A percentile compares a stretch with the other conserved stretches of the same genome.
phyloP scores from a whole-genome alignment of 2,329 filamentous ascomycete species.

The Hypomyces rosellus region DNA sequence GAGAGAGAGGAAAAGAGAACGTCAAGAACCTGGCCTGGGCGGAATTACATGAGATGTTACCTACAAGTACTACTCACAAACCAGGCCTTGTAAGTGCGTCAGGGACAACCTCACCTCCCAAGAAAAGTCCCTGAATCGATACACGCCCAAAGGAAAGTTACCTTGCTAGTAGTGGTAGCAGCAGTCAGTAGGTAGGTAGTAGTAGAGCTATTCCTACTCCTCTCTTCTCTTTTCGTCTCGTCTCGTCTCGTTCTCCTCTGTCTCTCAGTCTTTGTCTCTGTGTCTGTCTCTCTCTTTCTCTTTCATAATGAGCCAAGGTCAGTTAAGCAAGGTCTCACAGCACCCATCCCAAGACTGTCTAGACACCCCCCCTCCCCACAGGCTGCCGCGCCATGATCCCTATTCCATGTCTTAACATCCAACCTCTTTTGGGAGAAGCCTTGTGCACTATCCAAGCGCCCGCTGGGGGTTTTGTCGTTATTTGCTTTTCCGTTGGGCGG shows the following conservation, averaged over 20 bases:
- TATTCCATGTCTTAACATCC: slow-evolving; percentile 8
- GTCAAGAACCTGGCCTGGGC: background rate
- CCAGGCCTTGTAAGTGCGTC: background rate
- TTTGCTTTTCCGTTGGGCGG: background rate
- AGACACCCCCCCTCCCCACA: background rate
- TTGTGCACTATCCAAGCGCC: slow-evolving; percentile 4
- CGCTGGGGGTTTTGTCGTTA: background rate
- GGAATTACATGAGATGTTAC: background rate
- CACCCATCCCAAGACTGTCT: background rate
- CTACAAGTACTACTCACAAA: background rate
- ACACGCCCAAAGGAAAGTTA: no score
- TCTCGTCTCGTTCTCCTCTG: no score
- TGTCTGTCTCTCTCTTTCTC: background rate
- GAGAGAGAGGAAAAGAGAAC: slow-evolving; percentile 3
- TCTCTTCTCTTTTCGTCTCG: background rate
- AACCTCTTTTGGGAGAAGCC: background rate
- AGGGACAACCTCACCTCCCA: background rate
- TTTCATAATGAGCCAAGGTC: background rate
- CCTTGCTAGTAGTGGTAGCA: no score
- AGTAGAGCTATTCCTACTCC: background rate
- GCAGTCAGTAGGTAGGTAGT: no score
- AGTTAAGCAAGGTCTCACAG: background rate
- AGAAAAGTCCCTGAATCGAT: no score
- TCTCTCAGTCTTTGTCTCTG: no score
- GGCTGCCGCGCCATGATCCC: slow-evolving; percentile 4